Percentiles rank a stretch among this genome's conserved stretches.
These are phyloP conservation scores for Saccharomycopsis vini DNA, from an alignment of 805 yeast genomes.

Conservation along the genomic window DNA sequence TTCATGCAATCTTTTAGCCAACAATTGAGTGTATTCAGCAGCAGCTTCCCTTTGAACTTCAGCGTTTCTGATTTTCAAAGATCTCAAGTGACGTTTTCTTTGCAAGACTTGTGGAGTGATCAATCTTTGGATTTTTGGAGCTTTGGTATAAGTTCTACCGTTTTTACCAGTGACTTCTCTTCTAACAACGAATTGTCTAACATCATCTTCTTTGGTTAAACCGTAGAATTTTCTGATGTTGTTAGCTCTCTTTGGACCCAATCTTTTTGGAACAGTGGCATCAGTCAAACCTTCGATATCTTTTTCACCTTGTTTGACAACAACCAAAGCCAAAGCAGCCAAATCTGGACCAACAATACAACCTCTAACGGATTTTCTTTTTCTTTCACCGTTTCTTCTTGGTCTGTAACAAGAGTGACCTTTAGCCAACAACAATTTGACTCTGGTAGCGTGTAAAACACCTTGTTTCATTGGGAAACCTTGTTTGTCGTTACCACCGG, in stretches of 20 bases:
- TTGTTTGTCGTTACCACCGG: slow-evolving; percentile 99
- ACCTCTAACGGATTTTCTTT: slow-evolving; percentile 99
- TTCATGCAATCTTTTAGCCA: slow-evolving; percentile 97
- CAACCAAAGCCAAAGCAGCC: slow-evolving; percentile 86
- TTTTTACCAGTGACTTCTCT: slow-evolving; percentile 92
- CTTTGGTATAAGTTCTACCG: slow-evolving; percentile 98
- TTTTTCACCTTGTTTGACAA: slow-evolving; percentile 94
- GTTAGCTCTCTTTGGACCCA: slow-evolving; percentile 99
- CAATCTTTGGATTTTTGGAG: slow-evolving; percentile 99
- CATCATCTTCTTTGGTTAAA: slow-evolving; percentile 87
- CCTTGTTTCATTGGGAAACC: slow-evolving; percentile 99
- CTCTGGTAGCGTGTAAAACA: slow-evolving; percentile 99
- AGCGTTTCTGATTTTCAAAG: slow-evolving; percentile 92
- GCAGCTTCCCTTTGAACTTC: slow-evolving; percentile 99
- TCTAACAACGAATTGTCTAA: slow-evolving; percentile 83
- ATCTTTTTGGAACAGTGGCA: slow-evolving; percentile 92
- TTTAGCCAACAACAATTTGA: slow-evolving; percentile 85
- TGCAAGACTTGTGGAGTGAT: slow-evolving; percentile 98
- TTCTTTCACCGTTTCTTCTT: slow-evolving; percentile 99
- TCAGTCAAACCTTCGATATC: slow-evolving; percentile 97
- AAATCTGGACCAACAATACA: slow-evolving; percentile 96
- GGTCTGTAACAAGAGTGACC: slow-evolving; percentile 99
- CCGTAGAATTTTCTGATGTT: slow-evolving; percentile 99
- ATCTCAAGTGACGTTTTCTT: slow-evolving; percentile 95
- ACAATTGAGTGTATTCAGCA: slow-evolving; percentile 98